A percentile compares a stretch with the other conserved stretches of the same genome.
Conservation (phyloP, 495 filamentous ascomycete species). For the Cercophora samala region DNA sequence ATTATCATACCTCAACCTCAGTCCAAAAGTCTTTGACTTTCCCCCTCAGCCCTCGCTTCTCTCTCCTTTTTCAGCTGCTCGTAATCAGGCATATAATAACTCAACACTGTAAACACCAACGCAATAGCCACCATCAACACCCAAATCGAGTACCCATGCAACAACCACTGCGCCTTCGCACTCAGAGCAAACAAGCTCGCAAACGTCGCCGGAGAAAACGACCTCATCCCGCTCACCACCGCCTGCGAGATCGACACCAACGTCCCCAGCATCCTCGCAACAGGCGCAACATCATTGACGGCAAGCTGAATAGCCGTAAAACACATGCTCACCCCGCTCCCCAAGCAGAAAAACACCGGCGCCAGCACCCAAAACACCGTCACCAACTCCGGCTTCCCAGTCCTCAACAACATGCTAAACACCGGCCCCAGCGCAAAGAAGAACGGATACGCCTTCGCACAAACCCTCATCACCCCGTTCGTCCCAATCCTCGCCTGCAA, state of each 20-base stretch:
- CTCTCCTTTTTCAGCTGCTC: constrained; percentile 38
- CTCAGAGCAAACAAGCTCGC: constrained; percentile 61
- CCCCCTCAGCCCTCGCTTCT: constrained; percentile 15
- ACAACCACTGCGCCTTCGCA: constrained; percentile 50
- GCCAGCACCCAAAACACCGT: constrained; percentile 55
- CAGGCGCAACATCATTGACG: constrained; percentile 65
- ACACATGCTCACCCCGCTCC: constrained; percentile 62
- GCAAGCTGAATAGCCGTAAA: constrained; percentile 67
- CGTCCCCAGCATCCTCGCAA: constrained; percentile 55
- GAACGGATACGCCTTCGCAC: constrained; percentile 54
- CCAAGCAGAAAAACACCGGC: constrained; percentile 40
- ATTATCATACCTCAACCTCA: background rate
- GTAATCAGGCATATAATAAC: constrained; percentile 50
- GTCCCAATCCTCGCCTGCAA: constrained; percentile 58
- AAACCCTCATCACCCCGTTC: constrained; percentile 54
- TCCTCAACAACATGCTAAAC: constrained; percentile 51
- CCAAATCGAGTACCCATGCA: constrained; percentile 62
- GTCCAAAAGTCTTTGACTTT: background rate
- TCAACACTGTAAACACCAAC: constrained; percentile 41
- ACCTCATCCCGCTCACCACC: constrained; percentile 47
- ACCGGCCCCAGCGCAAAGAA: constrained; percentile 53
- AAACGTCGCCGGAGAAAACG: constrained; percentile 59
- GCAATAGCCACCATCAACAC: constrained; percentile 52
- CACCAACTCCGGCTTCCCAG: constrained; percentile 26
- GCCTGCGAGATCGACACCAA: constrained; percentile 64